Evolutionary conservation across 2,329 filamentous ascomycete genomes (phyloP).

Genomic region (Echinosphaeria canescens): DNA sequence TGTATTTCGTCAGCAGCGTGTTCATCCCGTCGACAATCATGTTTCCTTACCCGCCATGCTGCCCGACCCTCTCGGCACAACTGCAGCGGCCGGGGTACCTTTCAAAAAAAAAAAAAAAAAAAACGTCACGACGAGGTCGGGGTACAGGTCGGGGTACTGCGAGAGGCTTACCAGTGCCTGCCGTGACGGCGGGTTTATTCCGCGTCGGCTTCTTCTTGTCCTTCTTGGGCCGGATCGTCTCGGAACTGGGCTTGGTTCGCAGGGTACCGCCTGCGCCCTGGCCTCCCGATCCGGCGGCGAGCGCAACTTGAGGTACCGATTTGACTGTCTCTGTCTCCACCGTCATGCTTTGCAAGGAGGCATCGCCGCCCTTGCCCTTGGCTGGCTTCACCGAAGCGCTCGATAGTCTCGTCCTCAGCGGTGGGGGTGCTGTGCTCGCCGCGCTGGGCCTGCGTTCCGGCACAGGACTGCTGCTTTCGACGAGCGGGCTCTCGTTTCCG

Average conservation of each 20-base stretch:
- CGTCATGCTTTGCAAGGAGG: slow-evolving; percentile 77
- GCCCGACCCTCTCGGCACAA: too few species aligned
- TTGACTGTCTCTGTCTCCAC: slow-evolving; percentile 94
- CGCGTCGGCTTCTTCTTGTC: slow-evolving; percentile 65
- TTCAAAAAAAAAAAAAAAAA: too few species aligned
- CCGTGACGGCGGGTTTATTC: slow-evolving; percentile 50
- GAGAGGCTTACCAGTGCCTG: slow-evolving; percentile 54
- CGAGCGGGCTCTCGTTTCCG: slow-evolving; percentile 36
- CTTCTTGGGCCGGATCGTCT: slow-evolving; percentile 88
- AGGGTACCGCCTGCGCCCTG: slow-evolving; percentile 50
- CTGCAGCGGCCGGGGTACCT: too few species aligned
- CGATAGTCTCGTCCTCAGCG: slow-evolving; percentile 40
- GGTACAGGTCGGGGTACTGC: too few species aligned
- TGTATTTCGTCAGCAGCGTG: slow-evolving; percentile 20
- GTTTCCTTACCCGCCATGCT: too few species aligned
- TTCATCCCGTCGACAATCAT: too few species aligned
- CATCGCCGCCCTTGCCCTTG: slow-evolving; percentile 51
- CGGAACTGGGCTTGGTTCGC: slow-evolving; percentile 73
- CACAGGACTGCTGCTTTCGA: slow-evolving; percentile 37
- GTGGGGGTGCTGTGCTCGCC: too few species aligned
- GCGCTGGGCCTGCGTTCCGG: too few species aligned
- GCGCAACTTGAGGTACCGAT: slow-evolving; percentile 66
- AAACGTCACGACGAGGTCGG: too few species aligned
- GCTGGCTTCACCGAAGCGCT: slow-evolving; percentile 41
- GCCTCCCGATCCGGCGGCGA: slow-evolving; percentile 42